These are phyloP conservation scores for Picochlorum sp. DNA, from an alignment of 139 green algal species.

Conservation along the genomic window DNA sequence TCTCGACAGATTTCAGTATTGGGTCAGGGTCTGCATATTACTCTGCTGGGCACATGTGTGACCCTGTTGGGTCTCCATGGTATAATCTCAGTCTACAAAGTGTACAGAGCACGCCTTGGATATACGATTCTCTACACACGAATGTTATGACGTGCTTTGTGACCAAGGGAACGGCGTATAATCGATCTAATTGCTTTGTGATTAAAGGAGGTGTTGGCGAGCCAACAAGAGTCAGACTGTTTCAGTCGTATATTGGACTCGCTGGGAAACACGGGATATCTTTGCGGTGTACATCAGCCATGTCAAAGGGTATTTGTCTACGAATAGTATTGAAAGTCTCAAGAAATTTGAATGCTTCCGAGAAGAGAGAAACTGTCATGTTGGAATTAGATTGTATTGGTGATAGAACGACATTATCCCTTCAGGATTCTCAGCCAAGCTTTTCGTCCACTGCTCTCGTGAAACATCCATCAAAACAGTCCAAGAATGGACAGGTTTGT, in stretches of 20 bases:
- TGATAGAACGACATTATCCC: neutral
- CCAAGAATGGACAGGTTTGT: no score
- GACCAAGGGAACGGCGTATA: neutral
- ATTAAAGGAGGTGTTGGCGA: neutral
- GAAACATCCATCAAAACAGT: neutral
- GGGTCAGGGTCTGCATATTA: constrained; percentile 7
- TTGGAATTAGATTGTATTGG: neutral
- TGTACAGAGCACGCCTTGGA: constrained; percentile 6
- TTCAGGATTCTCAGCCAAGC: neutral
- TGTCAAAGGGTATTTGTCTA: neutral
- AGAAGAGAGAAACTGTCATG: neutral
- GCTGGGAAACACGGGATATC: neutral
- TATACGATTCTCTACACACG: neutral
- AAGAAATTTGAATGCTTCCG: neutral
- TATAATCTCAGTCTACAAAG: constrained; percentile 24
- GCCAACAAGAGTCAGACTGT: neutral
- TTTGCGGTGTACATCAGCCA: neutral
- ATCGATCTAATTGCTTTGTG: constrained; percentile 1
- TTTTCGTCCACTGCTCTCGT: constrained; percentile 2
- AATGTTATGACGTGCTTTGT: neutral
- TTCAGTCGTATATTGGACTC: neutral
- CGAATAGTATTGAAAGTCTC: neutral
- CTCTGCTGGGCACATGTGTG: neutral
- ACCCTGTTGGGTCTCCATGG: neutral
- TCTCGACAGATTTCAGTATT: constrained; percentile 13